Conservation (phyloP, 2,329 filamentous ascomycete genomes). For the Apiospora kogelbergensis region DNA sequence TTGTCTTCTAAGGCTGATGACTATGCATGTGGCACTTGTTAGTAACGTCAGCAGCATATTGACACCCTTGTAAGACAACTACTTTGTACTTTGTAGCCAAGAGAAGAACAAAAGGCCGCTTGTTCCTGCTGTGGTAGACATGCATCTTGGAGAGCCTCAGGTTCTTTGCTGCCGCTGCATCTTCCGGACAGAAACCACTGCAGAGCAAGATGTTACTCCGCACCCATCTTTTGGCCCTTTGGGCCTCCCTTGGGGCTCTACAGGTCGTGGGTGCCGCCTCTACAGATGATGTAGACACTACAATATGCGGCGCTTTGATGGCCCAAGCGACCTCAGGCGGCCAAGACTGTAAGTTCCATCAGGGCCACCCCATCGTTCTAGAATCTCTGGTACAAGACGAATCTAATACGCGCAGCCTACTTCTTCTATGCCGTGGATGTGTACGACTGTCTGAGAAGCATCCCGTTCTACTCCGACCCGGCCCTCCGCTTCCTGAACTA, state of each 20-base stretch:
- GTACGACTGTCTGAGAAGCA: slow-evolving; percentile 41
- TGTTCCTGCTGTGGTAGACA: background rate
- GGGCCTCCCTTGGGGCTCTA: background rate
- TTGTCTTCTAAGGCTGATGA: background rate
- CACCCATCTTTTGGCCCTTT: background rate
- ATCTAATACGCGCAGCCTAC: background rate
- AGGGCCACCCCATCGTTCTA: background rate
- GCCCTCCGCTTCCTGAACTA: slow-evolving; percentile 44
- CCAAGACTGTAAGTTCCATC: background rate
- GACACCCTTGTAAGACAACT: no score
- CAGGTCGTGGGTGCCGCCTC: background rate
- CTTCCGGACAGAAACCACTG: background rate
- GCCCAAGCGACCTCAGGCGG: background rate
- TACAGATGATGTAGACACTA: background rate
- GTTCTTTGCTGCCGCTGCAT: background rate
- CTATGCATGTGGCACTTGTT: background rate
- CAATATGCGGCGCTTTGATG: background rate
- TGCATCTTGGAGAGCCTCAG: background rate
- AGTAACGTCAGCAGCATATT: no score
- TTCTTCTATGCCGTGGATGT: slow-evolving; percentile 25
- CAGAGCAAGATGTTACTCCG: background rate
- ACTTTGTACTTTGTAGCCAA: no score
- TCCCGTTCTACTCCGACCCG: slow-evolving; percentile 45
- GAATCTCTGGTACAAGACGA: background rate
- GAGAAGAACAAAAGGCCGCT: background rate